Evolutionary conservation across 805 yeast species (phyloP), one percentile per base, ranked within the genome.

Genomic region (Cyberlindnera veronae): DNA sequence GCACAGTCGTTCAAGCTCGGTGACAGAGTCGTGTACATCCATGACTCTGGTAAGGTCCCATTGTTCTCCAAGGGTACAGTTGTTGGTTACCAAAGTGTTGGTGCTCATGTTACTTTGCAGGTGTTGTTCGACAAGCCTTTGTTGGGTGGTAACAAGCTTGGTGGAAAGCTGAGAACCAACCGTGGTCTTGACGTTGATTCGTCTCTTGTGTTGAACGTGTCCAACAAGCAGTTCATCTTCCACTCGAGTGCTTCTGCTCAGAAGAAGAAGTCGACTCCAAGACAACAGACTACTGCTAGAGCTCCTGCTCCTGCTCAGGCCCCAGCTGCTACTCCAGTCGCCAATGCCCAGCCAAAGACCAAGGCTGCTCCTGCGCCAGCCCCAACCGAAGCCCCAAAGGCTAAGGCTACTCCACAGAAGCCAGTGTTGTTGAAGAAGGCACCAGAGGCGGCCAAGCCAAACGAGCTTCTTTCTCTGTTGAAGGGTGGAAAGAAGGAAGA

Each of bases 41-140:
- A 84, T 52, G 85, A 81, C 52, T 79, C 85, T 18, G 98, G 98
- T 37, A 88, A 86, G 56, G 95, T 90, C 13, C 95, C 96, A 20
- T 64, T 81, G 41, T 88, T 84, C 57, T 74, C 86, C 19, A 84
- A 84, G 55, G 99, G 99, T 60, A 89, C 96, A 1, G 95, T 93
- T 39, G 83, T 86, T 36, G 82, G 84, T 8, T 87, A 86, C 30
- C 72, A 77, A 26, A 76, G 80, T 50, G 71, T 77, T 26, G 76
- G 77, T 9, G 55, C 66, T n/a, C 63, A 57, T 37, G 60, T 74
- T 10, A 74, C 81, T 1, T 67, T 93, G 41, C 88, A 84, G 48
- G 81, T 93, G 37, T 62, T 93, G 27, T 93, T 91, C 70, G 99
- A 93, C 57, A 64, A 74, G 41, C 85, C 90, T 29, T 69, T 91